These are phyloP conservation scores for Scheffersomyces lignicola DNA, from an alignment of 1,139 yeast genomes.

Conservation along the genomic window DNA sequence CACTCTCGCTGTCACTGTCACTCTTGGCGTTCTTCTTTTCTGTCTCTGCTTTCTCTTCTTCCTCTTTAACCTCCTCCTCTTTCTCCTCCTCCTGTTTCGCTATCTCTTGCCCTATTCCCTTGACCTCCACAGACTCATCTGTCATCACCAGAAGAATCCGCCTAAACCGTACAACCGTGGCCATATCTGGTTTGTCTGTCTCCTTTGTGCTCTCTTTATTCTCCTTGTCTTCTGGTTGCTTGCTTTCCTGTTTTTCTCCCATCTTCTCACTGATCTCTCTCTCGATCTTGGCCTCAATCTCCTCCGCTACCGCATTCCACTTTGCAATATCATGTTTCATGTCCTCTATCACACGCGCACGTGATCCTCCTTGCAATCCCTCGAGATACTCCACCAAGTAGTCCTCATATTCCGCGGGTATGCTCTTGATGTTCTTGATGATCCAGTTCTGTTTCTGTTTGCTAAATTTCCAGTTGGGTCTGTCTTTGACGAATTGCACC, in stretches of 20 bases:
- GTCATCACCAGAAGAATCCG: constrained; percentile 33
- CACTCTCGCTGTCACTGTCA: constrained; percentile 7
- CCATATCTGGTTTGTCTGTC: constrained; percentile 23
- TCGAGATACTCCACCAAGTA: constrained; percentile 59
- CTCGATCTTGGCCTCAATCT: constrained; percentile 39
- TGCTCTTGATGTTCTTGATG: constrained; percentile 59
- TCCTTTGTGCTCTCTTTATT: constrained; percentile 12
- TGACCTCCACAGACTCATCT: constrained; percentile 35
- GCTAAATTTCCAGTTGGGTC: constrained; percentile 81
- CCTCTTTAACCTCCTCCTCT: constrained; percentile 11
- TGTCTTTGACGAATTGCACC: constrained; percentile 61
- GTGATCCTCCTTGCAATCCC: constrained; percentile 75
- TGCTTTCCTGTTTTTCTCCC: constrained; percentile 15
- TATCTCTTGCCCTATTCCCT: constrained; percentile 27
- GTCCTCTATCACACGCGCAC: constrained; percentile 56
- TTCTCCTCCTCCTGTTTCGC: constrained; percentile 11
- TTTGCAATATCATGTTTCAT: constrained; percentile 45
- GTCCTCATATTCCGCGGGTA: constrained; percentile 57
- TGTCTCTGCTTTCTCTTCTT: constrained; percentile 10
- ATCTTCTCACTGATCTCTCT: constrained; percentile 29
- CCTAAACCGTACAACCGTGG: constrained; percentile 48
- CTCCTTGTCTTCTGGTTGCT: constrained; percentile 9
- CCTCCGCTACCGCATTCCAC: constrained; percentile 58
- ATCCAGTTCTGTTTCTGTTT: constrained; percentile 96
- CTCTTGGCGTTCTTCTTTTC: constrained; percentile 6